Evolutionary conservation across 2,329 filamentous ascomycete genomes (phyloP).

Genomic region (Pyrenophora graminea): DNA sequence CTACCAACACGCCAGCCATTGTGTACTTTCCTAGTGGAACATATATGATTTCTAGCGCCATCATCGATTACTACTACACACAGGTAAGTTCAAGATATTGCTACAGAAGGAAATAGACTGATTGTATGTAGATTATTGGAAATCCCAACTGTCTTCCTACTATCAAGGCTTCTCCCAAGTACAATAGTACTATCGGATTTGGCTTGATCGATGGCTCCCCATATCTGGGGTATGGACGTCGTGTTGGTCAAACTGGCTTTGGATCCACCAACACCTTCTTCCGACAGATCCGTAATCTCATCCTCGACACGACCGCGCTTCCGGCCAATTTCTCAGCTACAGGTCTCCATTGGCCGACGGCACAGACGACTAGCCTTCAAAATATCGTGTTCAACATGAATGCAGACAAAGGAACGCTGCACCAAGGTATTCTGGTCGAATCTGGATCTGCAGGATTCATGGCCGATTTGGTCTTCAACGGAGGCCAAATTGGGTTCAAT

Average conservation of each 20-base stretch:
- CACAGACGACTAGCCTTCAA: conserved; percentile 53
- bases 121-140: conserved; percentile 54
- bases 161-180: conserved; percentile 58
- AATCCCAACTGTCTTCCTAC: conserved; percentile 62
- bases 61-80: conserved; percentile 67
- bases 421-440: conserved; percentile 52
- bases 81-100: conserved; percentile 40
- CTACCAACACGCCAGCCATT: conserved; percentile 58
- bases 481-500: conserved; percentile 48
- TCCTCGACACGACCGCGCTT: conserved; percentile 62
- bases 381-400: conserved; percentile 54
- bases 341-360: conserved; percentile 52
- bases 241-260: conserved; percentile 45
- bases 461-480: conserved; percentile 52
- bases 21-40: conserved; percentile 64
- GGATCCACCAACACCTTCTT: conserved; percentile 66
- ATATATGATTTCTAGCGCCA: conserved; percentile 61
- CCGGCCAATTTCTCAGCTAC: conserved; percentile 52
- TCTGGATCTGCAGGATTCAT: conserved; percentile 53
- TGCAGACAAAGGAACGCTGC: conserved; percentile 50
- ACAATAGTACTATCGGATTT: conserved; percentile 51
- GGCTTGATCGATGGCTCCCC: conserved; percentile 63
- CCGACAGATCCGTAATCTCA: conserved; percentile 67
- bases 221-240: conserved; percentile 47
- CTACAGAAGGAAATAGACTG: neutral